Percentiles rank a stretch among this genome's conserved stretches.
Evolutionary conservation across 2,329 filamentous ascomycete genomes (phyloP).

Genomic region (Aureobasidium sp.): DNA sequence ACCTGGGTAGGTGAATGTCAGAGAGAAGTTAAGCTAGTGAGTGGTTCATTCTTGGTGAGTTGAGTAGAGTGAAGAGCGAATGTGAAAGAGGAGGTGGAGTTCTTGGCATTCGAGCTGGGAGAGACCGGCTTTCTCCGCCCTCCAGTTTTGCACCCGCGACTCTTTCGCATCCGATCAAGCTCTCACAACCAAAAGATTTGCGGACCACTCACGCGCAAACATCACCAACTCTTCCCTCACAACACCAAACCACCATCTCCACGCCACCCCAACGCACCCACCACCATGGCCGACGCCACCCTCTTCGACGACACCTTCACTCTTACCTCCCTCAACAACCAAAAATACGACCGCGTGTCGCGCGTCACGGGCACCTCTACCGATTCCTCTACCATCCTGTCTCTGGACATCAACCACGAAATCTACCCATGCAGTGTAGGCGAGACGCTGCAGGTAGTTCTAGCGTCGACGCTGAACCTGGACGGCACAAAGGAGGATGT

Average conservation of each 20-base stretch:
- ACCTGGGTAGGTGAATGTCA: background rate
- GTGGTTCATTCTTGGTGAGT: no score
- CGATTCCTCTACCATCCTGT: constrained; percentile 67
- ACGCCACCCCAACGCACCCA: background rate
- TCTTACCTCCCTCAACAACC: constrained; percentile 66
- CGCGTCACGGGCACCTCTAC: constrained; percentile 70
- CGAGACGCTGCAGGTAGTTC: constrained; percentile 69
- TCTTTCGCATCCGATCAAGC: background rate
- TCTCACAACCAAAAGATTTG: background rate
- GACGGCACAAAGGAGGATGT: constrained; percentile 61
- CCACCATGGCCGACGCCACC: constrained; percentile 69
- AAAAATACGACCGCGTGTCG: constrained; percentile 92
- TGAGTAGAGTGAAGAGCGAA: background rate
- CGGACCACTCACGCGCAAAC: background rate
- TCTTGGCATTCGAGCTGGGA: background rate
- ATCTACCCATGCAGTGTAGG: constrained; percentile 69
- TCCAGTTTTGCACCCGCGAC: background rate
- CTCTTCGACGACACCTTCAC: constrained; percentile 92
- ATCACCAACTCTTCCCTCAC: background rate
- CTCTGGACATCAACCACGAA: constrained; percentile 89
- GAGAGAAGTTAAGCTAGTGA: background rate
- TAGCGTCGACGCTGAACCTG: constrained; percentile 77
- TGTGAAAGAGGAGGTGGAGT: background rate
- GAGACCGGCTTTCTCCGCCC: background rate
- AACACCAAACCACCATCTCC: background rate